Evolutionary conservation across 306 rosid genomes (phyloP), one percentile per base, ranked within the genome.

Genomic region (Glycine soja): DNA sequence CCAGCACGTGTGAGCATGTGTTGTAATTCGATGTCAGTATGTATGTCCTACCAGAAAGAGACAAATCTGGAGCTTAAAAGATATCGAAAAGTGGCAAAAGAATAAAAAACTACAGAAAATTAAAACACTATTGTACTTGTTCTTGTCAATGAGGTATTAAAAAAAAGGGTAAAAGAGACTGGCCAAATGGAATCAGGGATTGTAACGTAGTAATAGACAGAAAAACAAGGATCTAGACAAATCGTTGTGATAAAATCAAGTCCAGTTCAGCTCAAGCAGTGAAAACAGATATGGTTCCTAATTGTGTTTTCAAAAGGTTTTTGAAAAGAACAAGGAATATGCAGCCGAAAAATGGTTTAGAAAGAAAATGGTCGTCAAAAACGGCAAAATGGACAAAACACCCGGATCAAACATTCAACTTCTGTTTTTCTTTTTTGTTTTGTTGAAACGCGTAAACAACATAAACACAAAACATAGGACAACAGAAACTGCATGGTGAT

Each of bases 401-500:
- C 83, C 85, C 87, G 77, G 82, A 85, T 70, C 40, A 88, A 42
- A 79, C 76, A 68, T 16, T 51, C 19, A 40, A 69, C 34, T 71
- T 32, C 70, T 68, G 50, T 38, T 65, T 67, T 42, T 43, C 52
- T 54, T 38, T 77, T 10, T 9, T 12, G 53, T 56, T 18, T 12
- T 43, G 68, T 40, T 13, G 70, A 50, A 76, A 24, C 67, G 30
- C 36, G 50, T 24, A 24, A 71, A 15, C 9, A 30, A 47, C 18
- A 43, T 52, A 48, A 72, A 65, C 30, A 71, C 9, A 36, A 7
- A 47, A 63, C 8, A 38, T 76, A 24, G 4, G n/a, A 45, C 54
- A 69, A 48, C 19, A 70, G 51, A 46, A 69, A 46, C 74, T 10
- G 38, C 56, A 45, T 18, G 74, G 75, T 70, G 58, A 70, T 9